These are phyloP conservation scores for Tylopilus felleus DNA, from an alignment of 768 basidiomycete species.

Conservation along the genomic window DNA sequence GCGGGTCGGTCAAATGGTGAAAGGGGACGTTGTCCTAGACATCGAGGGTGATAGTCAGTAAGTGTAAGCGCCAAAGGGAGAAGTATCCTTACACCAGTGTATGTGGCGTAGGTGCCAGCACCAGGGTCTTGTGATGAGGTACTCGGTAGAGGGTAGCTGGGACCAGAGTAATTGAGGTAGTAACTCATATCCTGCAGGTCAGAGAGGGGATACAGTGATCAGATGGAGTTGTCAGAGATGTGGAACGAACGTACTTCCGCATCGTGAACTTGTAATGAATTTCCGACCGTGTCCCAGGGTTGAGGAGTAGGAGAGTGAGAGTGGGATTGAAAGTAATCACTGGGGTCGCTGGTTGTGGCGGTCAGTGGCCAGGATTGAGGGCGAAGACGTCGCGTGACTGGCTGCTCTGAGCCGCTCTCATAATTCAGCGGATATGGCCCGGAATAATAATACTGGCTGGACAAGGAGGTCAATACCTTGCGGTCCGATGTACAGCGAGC, in stretches of 20 bases:
- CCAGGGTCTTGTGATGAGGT: not conserved
- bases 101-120: slow-evolving; percentile 1
- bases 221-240: not conserved
- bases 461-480: slow-evolving; percentile 1
- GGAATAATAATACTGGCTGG: slow-evolving; percentile 5
- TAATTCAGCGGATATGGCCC: not conserved
- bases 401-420: slow-evolving; percentile 3
- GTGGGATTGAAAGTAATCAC: not conserved
- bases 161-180: not conserved
- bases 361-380: slow-evolving; percentile 3
- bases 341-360: not conserved
- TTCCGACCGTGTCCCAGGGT: not conserved
- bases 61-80: not conserved
- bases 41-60: not conserved
- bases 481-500: not conserved
- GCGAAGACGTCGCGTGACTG: not conserved
- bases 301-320: not conserved
- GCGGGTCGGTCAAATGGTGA: not conserved
- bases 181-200: slow-evolving; percentile 8
- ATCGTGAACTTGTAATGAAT: not conserved
- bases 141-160: not conserved
- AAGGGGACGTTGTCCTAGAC: slow-evolving; percentile 7
- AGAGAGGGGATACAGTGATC: not conserved
- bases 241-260: slow-evolving; percentile 11
- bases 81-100: slow-evolving; percentile 3